Evolutionary conservation across 768 basidiomycete genomes (phyloP).

Genomic region (Imleria badia): DNA sequence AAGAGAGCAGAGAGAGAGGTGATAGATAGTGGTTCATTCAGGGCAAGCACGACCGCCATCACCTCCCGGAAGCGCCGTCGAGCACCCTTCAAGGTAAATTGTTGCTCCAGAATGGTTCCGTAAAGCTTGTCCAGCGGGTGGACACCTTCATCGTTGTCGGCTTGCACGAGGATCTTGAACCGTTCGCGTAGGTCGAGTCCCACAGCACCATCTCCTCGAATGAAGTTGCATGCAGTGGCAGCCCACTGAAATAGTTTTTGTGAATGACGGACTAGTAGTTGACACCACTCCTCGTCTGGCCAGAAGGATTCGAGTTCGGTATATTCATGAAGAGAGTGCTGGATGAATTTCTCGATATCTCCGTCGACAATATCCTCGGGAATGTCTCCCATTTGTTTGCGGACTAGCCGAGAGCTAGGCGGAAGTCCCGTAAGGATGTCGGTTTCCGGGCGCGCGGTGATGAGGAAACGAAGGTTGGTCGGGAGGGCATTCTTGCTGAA

Average conservation of each 20-base stretch:
- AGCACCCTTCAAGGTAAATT: too few relatives aligned
- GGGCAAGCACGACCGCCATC: neutral
- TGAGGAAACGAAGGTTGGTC: too few relatives aligned
- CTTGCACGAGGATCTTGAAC: too few relatives aligned
- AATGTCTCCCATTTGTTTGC: conserved; percentile 12
- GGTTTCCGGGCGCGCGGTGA: conserved; percentile 7
- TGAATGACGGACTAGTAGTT: too few relatives aligned
- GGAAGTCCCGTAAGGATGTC: conserved; percentile 12
- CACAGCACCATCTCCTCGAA: neutral
- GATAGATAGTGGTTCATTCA: too few relatives aligned
- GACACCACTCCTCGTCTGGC: too few relatives aligned
- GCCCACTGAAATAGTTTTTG: conserved; percentile 24
- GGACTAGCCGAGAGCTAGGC: conserved; percentile 3
- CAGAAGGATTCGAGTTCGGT: neutral
- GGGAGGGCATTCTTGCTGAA: conserved; percentile 1
- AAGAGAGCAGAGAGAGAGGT: neutral
- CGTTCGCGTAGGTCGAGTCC: neutral
- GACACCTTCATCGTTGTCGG: too few relatives aligned
- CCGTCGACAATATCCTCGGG: neutral
- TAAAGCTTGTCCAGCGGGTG: neutral
- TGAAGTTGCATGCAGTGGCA: too few relatives aligned
- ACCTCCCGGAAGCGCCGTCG: neutral
- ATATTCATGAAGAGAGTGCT: neutral
- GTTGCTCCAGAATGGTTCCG: too few relatives aligned
- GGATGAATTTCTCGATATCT: neutral